Evolutionary conservation across 2,329 filamentous ascomycete species (phyloP).

Genomic region (Fusarium globosum): DNA sequence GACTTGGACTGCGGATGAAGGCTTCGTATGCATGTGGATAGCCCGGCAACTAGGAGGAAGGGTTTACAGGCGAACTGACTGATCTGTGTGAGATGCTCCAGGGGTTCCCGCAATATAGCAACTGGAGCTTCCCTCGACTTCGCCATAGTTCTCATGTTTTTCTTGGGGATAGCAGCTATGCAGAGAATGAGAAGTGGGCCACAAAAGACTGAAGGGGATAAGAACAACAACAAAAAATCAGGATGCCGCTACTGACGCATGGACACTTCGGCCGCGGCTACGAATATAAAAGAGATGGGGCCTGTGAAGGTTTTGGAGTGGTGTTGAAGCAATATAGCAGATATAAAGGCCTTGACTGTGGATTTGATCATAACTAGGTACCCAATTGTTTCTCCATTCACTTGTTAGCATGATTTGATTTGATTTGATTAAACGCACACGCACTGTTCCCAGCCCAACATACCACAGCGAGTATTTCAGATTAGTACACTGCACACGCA

Average conservation of each 20-base stretch:
- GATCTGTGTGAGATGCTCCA: constrained; percentile 29
- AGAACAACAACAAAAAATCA: constrained; percentile 4
- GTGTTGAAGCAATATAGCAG: neutral
- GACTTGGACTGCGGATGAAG: constrained; percentile 29
- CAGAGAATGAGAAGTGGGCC: constrained; percentile 15
- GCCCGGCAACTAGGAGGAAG: constrained; percentile 1
- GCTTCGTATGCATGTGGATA: constrained; percentile 26
- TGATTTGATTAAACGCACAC: neutral
- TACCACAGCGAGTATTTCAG: neutral
- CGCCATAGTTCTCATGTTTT: constrained; percentile 21
- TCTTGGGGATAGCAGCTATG: neutral
- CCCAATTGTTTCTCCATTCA: neutral
- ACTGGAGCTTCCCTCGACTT: constrained; percentile 29
- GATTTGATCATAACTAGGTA: neutral
- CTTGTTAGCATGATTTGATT: neutral
- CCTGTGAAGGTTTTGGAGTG: neutral
- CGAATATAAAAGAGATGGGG: neutral
- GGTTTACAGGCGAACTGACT: constrained; percentile 35
- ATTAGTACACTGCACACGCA: neutral
- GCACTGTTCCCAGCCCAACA: neutral
- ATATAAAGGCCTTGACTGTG: neutral
- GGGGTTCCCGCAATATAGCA: constrained; percentile 19
- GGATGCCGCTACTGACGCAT: neutral
- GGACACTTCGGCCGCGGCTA: neutral
- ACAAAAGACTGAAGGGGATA: neutral